Conservation (phyloP, 1,284 basidiomycete species). For the Leccinum fallax region DNA sequence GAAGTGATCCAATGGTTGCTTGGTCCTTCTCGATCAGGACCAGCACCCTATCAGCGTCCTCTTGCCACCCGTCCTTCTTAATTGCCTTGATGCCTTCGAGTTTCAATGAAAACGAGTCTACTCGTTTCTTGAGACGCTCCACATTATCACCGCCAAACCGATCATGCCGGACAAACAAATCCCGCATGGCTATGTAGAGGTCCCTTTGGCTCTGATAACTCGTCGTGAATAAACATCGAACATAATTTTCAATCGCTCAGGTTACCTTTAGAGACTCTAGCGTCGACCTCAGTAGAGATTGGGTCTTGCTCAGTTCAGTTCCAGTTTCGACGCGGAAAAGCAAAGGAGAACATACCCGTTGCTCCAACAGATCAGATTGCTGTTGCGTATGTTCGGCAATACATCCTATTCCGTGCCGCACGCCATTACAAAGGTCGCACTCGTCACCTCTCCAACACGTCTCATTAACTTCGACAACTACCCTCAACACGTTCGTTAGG, state of each 20-base stretch:
- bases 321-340: background rate
- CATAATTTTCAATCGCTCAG: background rate
- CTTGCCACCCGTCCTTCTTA: constrained; percentile 80
- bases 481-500: constrained; percentile 78
- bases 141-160: constrained; percentile 83
- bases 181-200: constrained; percentile 82
- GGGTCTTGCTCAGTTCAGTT: constrained; percentile 44
- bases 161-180: constrained; percentile 83
- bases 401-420: constrained; percentile 70
- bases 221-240: constrained; percentile 14
- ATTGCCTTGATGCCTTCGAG: constrained; percentile 70
- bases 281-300: constrained; percentile 61
- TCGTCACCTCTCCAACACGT: constrained; percentile 78
- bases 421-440: constrained; percentile 81
- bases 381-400: constrained; percentile 72
- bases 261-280: constrained; percentile 75
- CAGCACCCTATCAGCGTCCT: constrained; percentile 76
- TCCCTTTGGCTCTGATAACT: constrained; percentile 75
- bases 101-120: constrained; percentile 75
- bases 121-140: constrained; percentile 82
- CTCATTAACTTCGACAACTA: constrained; percentile 77
- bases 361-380: constrained; percentile 78
- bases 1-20: constrained; percentile 65
- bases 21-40: constrained; percentile 76
- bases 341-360: constrained; percentile 58